A percentile compares a stretch with the other conserved stretches of the same genome.
Conservation (phyloP, 1,284 basidiomycete genomes). For the Erythrobasidium hasegawianum region DNA sequence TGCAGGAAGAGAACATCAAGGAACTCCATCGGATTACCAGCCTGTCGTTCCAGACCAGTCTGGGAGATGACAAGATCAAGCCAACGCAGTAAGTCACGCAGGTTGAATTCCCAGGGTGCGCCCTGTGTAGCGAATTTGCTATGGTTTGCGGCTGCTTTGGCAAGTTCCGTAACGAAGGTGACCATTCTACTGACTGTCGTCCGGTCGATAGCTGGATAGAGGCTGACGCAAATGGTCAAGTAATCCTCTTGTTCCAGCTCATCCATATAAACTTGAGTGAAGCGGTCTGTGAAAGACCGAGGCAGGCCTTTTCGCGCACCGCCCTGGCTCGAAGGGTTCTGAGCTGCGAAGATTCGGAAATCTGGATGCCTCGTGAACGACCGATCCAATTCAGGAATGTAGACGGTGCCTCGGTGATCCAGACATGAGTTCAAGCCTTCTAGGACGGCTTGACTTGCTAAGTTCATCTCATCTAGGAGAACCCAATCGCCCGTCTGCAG, state of each 20-base stretch:
- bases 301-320: conserved; percentile 96
- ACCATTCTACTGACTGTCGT: conserved; percentile 72
- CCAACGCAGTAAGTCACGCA: conserved; percentile 94
- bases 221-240: conserved; percentile 68
- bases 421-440: conserved; percentile 96
- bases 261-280: conserved; percentile 93
- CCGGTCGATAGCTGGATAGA: conserved; percentile 64
- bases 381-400: conserved; percentile 88
- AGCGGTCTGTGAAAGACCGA: conserved; percentile 95
- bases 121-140: conserved; percentile 53
- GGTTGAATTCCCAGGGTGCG: conserved; percentile 97
- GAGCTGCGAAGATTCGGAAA: conserved; percentile 96
- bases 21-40: conserved; percentile 60
- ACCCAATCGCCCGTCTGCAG: conserved; percentile 95
- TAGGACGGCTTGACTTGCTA: conserved; percentile 64
- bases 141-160: conserved; percentile 61
- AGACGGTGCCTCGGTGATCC: conserved; percentile 93
- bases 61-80: conserved; percentile 52
- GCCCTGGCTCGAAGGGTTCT: conserved; percentile 94
- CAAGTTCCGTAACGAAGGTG: conserved; percentile 70
- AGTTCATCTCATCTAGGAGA: conserved; percentile 73
- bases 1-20: conserved; percentile 70
- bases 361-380: conserved; percentile 82
- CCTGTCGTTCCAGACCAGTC: conserved; percentile 59
- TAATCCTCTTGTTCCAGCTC: conserved; percentile 79